Base-by-base conservation (phyloP, 345 rosid genomes). In the Linum tenue region DNA sequence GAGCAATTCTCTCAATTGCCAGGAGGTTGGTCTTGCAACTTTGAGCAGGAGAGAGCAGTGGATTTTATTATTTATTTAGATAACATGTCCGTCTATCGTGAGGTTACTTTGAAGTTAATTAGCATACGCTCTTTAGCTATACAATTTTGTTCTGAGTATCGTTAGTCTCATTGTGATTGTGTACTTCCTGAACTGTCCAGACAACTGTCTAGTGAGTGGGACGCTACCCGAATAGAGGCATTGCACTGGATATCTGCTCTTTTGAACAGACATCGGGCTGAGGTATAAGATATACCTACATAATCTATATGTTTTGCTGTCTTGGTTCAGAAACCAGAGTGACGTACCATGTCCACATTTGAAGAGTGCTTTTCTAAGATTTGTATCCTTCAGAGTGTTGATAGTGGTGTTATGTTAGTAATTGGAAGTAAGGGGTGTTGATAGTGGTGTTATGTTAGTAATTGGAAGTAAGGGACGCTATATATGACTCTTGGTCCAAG, bases 241-340 rank as follows among this genome's bases (percentile, higher is more conserved):
- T 79, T 94, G 78, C 86, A 90, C 69, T 94, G 99, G 99, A 94
- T 90, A 76, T 82, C 95, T 67, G 85, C 95, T 64, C 92, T 94
- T 73, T 77, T 94, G 67, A 85, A 78, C 72, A 82, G 89, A 71
- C 92, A 90, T 70, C 92, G 99, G 42, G 11, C 70, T 60, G 99
- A 88, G 99, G 99, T 90, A 77, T 48, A 8, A 4, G 44, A 41
- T 8, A 41, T 41, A 41, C 44, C 44, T 41, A 41, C 44, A 8
- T 41, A 4, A 41, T 41, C 44, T 41, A 41, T 4, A 41, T 41
- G 44, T 4, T 41, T 4, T 41, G 5, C 44, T 41, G 9, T 41
- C 31, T 22, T 22, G 31, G 31, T 22, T 22, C 31, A 22, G 31
- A 22, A 22, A 22, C 31, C 31, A 22, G 31, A 22, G 31, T 22